A percentile compares a stretch with the other conserved stretches of the same genome.
phyloP scores from a whole-genome alignment of 768 basidiomycete genomes.

The Boletus eberwhitei region DNA sequence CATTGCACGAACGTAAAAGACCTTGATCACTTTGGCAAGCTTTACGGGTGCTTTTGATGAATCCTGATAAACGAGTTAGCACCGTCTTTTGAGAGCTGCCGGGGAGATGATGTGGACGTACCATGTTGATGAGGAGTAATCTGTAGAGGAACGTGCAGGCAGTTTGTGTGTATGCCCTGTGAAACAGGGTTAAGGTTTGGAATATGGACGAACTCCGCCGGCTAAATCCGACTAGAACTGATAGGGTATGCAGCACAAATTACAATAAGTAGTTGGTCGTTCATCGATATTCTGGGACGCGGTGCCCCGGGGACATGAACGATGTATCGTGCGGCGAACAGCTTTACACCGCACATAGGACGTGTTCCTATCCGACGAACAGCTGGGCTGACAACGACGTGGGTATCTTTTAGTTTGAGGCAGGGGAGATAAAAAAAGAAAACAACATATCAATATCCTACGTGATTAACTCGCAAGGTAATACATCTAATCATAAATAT shows the following conservation, averaged over 20 bases:
- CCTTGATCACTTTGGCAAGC: conserved; percentile 97
- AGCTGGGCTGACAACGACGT: background rate
- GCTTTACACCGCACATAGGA: background rate
- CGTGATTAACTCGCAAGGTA: conserved; percentile 10
- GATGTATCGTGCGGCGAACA: background rate
- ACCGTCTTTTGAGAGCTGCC: no score
- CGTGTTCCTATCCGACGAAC: background rate
- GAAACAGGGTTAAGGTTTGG: conserved; percentile 25
- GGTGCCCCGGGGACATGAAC: no score
- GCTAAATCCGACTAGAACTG: conserved; percentile 8
- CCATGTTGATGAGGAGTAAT: conserved; percentile 19
- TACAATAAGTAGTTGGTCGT: no score
- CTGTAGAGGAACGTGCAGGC: background rate
- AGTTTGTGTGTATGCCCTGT: conserved; percentile 8
- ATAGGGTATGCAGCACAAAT: no score
- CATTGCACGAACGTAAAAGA: conserved; percentile 26
- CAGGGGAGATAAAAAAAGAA: background rate
- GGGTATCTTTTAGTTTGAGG: conserved; percentile 10
- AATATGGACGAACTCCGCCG: conserved; percentile 13
- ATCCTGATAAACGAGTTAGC: conserved; percentile 44
- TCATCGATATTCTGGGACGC: no score
- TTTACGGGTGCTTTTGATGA: conserved; percentile 91
- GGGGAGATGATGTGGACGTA: conserved; percentile 5
- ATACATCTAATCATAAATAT: conserved; percentile 21
- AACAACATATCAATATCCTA: conserved; percentile 1